Evolutionary conservation across 179 eudicot species (phyloP).

Genomic region (Spinacia oleracea): DNA sequence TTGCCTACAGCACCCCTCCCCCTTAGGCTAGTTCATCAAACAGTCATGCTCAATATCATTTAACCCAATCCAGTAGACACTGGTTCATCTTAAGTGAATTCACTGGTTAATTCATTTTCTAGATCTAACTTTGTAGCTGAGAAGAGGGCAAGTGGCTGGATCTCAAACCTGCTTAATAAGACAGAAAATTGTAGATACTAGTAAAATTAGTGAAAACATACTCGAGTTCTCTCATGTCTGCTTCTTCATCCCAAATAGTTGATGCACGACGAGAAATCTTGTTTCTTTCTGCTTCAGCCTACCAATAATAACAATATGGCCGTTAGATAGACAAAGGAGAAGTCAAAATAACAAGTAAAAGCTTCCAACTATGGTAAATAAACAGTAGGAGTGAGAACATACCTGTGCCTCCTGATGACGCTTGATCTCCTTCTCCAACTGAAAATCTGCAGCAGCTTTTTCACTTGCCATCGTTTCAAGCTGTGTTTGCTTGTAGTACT

Average conservation of each 20-base stretch:
- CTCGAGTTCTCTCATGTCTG: constrained; percentile 95
- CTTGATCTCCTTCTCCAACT: constrained; percentile 92
- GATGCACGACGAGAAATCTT: constrained; percentile 82
- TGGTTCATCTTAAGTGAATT: neutral
- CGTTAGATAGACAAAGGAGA: neutral
- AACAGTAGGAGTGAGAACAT: constrained; percentile 19
- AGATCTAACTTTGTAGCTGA: constrained; percentile 5
- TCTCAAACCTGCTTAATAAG: neutral
- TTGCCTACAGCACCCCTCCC: too few relatives aligned
- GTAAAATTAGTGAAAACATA: constrained; percentile 36
- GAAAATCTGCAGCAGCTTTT: constrained; percentile 97
- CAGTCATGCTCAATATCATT: neutral
- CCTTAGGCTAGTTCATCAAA: too few relatives aligned
- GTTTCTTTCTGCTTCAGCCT: constrained; percentile 94
- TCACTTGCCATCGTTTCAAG: constrained; percentile 97
- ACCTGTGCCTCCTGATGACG: constrained; percentile 92
- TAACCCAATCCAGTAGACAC: neutral
- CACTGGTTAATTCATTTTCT: neutral
- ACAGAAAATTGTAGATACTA: neutral
- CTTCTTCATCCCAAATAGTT: constrained; percentile 87
- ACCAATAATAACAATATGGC: constrained; percentile 10
- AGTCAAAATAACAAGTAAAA: neutral
- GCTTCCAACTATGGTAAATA: neutral
- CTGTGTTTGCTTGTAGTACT: constrained; percentile 99
- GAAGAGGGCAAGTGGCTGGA: constrained; percentile 2